A percentile compares a stretch with the other conserved stretches of the same genome.
Evolutionary conservation across 1,284 basidiomycete genomes (phyloP).

Genomic region (Psilocybe mexicana): DNA sequence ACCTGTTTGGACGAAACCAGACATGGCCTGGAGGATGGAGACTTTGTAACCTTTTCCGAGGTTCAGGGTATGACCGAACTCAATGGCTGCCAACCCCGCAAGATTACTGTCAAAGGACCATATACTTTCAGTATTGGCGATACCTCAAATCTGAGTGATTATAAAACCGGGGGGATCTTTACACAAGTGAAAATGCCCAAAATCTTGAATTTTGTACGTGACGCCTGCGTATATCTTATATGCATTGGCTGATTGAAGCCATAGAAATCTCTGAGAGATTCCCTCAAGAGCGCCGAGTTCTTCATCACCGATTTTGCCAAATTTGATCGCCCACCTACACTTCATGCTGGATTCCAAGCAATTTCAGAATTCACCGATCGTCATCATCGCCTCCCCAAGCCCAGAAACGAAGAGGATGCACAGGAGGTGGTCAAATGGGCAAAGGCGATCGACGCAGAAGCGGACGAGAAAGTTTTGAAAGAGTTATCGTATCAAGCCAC

Average conservation of each 20-base stretch:
- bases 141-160: slow-evolving; percentile 76
- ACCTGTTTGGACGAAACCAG: slow-evolving; percentile 97
- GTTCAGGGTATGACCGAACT: slow-evolving; percentile 94
- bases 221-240: not conserved
- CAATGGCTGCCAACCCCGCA: slow-evolving; percentile 90
- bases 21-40: slow-evolving; percentile 97
- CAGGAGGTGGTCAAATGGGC: slow-evolving; percentile 70
- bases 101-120: slow-evolving; percentile 92
- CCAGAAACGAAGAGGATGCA: slow-evolving; percentile 87
- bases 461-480: slow-evolving; percentile 79
- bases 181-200: slow-evolving; percentile 99
- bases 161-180: slow-evolving; percentile 92
- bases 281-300: slow-evolving; percentile 80
- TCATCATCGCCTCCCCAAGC: slow-evolving; percentile 74
- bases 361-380: slow-evolving; percentile 80
- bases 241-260: not conserved
- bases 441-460: slow-evolving; percentile 76
- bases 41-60: slow-evolving; percentile 98
- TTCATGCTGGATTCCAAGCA: slow-evolving; percentile 96
- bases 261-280: slow-evolving; percentile 93
- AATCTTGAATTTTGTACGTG: slow-evolving; percentile 85
- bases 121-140: slow-evolving; percentile 96
- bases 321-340: slow-evolving; percentile 88
- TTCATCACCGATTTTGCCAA: slow-evolving; percentile 99
- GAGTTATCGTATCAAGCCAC: slow-evolving; percentile 92